These are phyloP conservation scores for Umbilicus rupestris DNA, from an alignment of 164 flowering plant species.

Conservation along the genomic window DNA sequence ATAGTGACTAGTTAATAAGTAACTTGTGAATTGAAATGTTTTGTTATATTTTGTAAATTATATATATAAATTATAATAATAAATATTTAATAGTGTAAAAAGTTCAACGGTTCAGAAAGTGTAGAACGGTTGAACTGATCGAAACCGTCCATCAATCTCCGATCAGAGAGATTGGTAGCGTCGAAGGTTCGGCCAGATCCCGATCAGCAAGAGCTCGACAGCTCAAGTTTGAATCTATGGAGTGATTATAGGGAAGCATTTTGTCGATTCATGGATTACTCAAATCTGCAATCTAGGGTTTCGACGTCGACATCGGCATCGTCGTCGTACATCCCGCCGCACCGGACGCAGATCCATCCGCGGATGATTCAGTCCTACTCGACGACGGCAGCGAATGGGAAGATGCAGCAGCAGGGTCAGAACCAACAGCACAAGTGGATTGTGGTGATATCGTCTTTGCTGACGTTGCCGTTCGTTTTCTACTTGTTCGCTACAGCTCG, in stretches of 20 bases:
- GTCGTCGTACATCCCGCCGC: slow-evolving; percentile 32
- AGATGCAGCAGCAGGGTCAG: neutral
- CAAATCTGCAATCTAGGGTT: slow-evolving; percentile 29
- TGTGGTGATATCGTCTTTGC: slow-evolving; percentile 20
- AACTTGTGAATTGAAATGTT: too few relatives aligned
- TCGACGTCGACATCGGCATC: slow-evolving; percentile 17
- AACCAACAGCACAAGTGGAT: slow-evolving; percentile 22
- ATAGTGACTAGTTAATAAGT: too few relatives aligned
- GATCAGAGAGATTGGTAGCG: too few relatives aligned
- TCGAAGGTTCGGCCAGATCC: too few relatives aligned
- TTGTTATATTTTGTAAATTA: too few relatives aligned
- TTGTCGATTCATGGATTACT: slow-evolving; percentile 10
- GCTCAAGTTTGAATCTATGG: too few relatives aligned
- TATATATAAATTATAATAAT: too few relatives aligned
- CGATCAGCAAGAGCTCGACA: too few relatives aligned
- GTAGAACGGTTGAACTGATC: too few relatives aligned
- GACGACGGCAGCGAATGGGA: slow-evolving; percentile 4
- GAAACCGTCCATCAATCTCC: too few relatives aligned
- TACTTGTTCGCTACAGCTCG: slow-evolving; percentile 31
- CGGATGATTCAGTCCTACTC: slow-evolving; percentile 32
- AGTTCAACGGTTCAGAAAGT: too few relatives aligned
- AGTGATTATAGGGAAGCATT: neutral
- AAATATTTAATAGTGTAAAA: too few relatives aligned
- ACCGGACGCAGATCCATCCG: slow-evolving; percentile 42
- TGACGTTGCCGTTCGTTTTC: slow-evolving; percentile 30